phyloP scores from a whole-genome alignment of 169 alveolate genomes.

The Ichthyophthirius multifiliis region DNA sequence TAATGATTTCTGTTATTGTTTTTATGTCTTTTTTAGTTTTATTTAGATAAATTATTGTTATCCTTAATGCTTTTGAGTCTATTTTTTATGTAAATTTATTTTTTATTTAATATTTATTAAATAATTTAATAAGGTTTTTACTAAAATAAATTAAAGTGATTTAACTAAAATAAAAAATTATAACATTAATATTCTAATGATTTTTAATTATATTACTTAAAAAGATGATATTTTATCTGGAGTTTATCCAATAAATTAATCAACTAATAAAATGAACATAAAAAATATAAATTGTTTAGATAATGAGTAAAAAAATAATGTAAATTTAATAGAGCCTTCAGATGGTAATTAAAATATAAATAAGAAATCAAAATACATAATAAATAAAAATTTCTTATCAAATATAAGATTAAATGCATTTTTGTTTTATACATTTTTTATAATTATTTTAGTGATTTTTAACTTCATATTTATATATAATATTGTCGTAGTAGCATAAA shows the following conservation, averaged over 20 bases:
- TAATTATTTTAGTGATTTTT: background rate
- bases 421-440: background rate
- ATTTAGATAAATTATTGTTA: too few relatives aligned
- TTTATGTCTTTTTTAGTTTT: too few relatives aligned
- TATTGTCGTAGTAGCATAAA: background rate
- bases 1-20: too few relatives aligned
- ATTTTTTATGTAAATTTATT: too few relatives aligned
- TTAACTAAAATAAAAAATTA: background rate
- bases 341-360: background rate
- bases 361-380: background rate
- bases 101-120: too few relatives aligned
- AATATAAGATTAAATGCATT: background rate
- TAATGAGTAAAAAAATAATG: background rate
- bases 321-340: background rate
- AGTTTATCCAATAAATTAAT: background rate
- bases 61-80: too few relatives aligned
- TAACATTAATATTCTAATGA: background rate
- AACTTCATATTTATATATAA: background rate
- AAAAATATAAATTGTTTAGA: background rate
- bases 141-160: background rate
- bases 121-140: background rate
- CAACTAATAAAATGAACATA: background rate
- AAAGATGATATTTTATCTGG: constrained; percentile 4
- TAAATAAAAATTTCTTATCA: background rate
- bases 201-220: background rate